phyloP scores from a whole-genome alignment of 495 filamentous ascomycete genomes.

The Penicillium longicatenatum region DNA sequence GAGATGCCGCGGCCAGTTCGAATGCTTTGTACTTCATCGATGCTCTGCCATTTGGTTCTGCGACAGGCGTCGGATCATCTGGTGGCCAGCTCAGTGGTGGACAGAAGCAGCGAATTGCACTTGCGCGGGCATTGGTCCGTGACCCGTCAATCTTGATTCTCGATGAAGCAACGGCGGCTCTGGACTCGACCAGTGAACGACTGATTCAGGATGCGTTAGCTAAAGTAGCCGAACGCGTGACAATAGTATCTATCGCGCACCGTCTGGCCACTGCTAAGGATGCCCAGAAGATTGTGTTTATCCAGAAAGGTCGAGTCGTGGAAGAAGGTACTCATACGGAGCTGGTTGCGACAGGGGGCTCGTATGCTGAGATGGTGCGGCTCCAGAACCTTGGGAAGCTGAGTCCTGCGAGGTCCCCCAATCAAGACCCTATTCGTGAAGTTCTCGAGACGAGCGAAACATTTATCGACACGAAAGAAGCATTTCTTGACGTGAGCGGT shows the following conservation, averaged over 20 bases:
- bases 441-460: neutral
- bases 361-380: constrained; percentile 45
- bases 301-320: constrained; percentile 50
- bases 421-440: neutral
- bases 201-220: constrained; percentile 50
- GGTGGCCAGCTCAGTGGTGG: constrained; percentile 61
- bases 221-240: constrained; percentile 39
- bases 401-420: constrained; percentile 6
- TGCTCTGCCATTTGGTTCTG: constrained; percentile 48
- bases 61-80: constrained; percentile 51
- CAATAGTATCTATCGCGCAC: constrained; percentile 44
- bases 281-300: constrained; percentile 63
- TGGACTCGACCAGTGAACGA: constrained; percentile 55
- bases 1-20: constrained; percentile 38
- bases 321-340: constrained; percentile 53
- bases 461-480: constrained; percentile 20
- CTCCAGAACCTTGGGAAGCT: constrained; percentile 35
- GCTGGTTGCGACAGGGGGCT: constrained; percentile 31
- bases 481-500: constrained; percentile 16
- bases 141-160: constrained; percentile 74
- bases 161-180: constrained; percentile 70
- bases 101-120: constrained; percentile 63
- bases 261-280: constrained; percentile 47
- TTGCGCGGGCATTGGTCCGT: constrained; percentile 71
- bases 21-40: constrained; percentile 48